Base-by-base conservation (phyloP, 306 rosid species). In the Quercus robur region DNA sequence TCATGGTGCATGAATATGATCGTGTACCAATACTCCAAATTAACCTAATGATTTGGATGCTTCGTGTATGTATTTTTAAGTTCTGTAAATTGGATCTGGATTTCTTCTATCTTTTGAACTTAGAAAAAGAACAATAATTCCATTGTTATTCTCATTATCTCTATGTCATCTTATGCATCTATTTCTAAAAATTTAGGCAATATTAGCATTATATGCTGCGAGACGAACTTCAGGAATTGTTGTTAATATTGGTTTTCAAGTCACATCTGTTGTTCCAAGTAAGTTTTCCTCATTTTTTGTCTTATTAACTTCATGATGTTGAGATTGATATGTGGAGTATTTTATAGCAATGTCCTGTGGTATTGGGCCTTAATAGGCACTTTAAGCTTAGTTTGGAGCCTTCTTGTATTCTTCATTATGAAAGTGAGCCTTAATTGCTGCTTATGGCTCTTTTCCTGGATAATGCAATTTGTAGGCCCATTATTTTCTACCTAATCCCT, bases 161-260 rank as follows among this genome's bases (percentile, higher is more conserved):
- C 64, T 58, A 71, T 33, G 4, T 33, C 68, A 68, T 76, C n/a
- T 31, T 59, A 33, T 44, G 41, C 58, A 71, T 84, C 31, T 87
- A 28, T 66, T 78, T 84, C 61, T 80, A 73, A 28, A 78, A 85
- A 56, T 85, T 74, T 68, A 94, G 98, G 98, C 95, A 56, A 90
- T 89, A 84, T 85, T 94, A 82, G 92, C 98, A 77, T 85, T 94
- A 76, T 91, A 88, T 77, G 97, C 99, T 61, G 99, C 97, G 0
- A 88, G 85, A 82, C 87, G 83, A 81, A 91, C 91, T 73, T 92
- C 97, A 74, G 97, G 98, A 68, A 94, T 94, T 84, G 95, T 84
- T 76, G 97, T 94, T 83, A 94, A 94, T 84, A 81, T 94, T 80
- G 99, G 97, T 54, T 94, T 94, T 85, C 97, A 94, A 81, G 95